Base-by-base conservation (phyloP, 2,329 filamentous ascomycete species). In the Hypoxylon sp. region DNA sequence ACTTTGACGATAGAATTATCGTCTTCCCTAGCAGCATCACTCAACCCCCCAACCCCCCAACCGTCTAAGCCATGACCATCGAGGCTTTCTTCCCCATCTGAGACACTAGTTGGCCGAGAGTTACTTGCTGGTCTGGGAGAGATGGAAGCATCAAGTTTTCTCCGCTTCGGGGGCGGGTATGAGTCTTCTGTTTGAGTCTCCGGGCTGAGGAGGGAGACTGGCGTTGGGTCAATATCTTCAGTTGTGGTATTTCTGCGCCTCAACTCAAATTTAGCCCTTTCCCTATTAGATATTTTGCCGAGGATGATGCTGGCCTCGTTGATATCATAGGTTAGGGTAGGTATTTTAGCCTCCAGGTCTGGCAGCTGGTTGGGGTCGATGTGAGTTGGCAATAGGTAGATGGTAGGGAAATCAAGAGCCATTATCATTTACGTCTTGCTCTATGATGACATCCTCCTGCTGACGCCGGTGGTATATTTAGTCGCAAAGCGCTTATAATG, bases 181-280 rank as follows among this genome's bases (percentile, higher is more conserved):
- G 67, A 43, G 48, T 43, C 19, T 9, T 61, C 28, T 9, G 30
- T n/a, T 2, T 52, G 19, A 6, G 23, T 43, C 36, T 65, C 45
- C 23, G 46, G 45, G n/a, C 7, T 60, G 32, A 55, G 43, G 1
- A 43, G 19, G 17, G 34, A 9, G n/a, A 30, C 70, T 34, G 38
- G 36, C 14, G 50, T 38, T 19, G 36, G 62, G 6, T 75, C 63
- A 2, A 83, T 72, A 63, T 89, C 87, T 60, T 87, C 82, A 0
- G 89, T 89, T 43, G 80, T 77, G 2, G 97, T 72, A 13, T 89
- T 90, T 49, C 88, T 85, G 5, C 87, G 85, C 58, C 93, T 86
- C 67, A 98, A 82, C 79, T 98, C 95, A 73, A 97, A 90, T 50
- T 87, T 84, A 0, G 93, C 93, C 17, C 95, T 86, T 73, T 89